Percentiles rank a stretch among this genome's conserved stretches.
Evolutionary conservation across 2,329 filamentous ascomycete genomes (phyloP).

Genomic region (Xylariomycetidae sp.): DNA sequence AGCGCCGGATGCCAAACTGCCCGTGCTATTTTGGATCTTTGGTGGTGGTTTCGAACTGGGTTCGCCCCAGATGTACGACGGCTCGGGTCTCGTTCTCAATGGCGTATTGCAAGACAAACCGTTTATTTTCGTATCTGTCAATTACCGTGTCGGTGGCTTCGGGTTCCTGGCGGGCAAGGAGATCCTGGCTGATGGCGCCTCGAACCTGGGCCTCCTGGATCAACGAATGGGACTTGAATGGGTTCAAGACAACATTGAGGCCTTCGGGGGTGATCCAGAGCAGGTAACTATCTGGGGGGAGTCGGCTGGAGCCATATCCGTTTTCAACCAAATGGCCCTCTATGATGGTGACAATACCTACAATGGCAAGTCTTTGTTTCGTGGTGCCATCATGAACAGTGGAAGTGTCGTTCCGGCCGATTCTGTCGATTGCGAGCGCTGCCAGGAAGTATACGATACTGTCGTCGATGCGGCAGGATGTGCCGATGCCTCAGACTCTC

Average conservation of each 20-base stretch:
- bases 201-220: conserved; percentile 69
- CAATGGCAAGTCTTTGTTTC: conserved; percentile 71
- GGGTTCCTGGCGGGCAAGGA: conserved; percentile 69
- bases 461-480: conserved; percentile 62
- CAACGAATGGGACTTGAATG: conserved; percentile 70
- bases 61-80: conserved; percentile 46
- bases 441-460: conserved; percentile 59
- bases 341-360: conserved; percentile 70
- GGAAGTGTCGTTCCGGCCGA: conserved; percentile 59
- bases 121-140: conserved; percentile 71
- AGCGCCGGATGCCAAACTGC: conserved; percentile 50
- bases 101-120: conserved; percentile 51
- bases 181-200: conserved; percentile 59
- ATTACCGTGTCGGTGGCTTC: conserved; percentile 72
- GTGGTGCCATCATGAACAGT: conserved; percentile 73
- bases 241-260: conserved; percentile 71
- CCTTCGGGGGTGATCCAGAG: conserved; percentile 74
- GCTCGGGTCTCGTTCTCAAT: conserved; percentile 37
- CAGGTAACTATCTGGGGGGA: conserved; percentile 80
- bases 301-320: conserved; percentile 66
- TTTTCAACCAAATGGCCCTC: conserved; percentile 70
- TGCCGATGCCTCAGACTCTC: conserved; percentile 46
- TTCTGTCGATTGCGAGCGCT: conserved; percentile 60
- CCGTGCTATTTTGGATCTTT: conserved; percentile 68
- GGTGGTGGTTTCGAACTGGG: conserved; percentile 60